phyloP scores from a whole-genome alignment of 2,329 filamentous ascomycete species.

The Daldinia eschscholtzii region DNA sequence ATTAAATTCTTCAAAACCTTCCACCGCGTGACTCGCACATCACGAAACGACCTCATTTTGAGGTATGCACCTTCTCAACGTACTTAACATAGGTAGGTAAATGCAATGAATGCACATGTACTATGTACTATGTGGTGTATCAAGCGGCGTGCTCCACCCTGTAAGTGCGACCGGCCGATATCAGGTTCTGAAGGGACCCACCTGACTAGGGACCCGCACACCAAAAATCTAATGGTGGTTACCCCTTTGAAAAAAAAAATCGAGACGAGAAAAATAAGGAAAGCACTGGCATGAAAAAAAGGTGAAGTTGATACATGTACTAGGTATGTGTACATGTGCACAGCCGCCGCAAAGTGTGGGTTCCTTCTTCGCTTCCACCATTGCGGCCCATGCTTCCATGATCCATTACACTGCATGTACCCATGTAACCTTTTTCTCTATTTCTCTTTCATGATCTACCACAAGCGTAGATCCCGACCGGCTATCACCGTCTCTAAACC shows the following conservation, averaged over 20 bases:
- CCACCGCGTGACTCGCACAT: conserved; percentile 40
- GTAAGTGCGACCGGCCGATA: conserved; percentile 39
- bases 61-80: neutral
- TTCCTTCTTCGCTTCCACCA: conserved; percentile 28
- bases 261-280: conserved; percentile 9
- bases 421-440: conserved; percentile 2
- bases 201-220: conserved; percentile 26
- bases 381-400: conserved; percentile 3
- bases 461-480: conserved; percentile 40
- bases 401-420: conserved; percentile 15
- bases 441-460: conserved; percentile 33
- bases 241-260: conserved; percentile 27
- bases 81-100: neutral
- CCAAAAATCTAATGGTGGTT: conserved; percentile 26
- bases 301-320: conserved; percentile 8
- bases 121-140: neutral
- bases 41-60: conserved; percentile 14
- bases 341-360: conserved; percentile 28
- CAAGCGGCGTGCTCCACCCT: conserved; percentile 17
- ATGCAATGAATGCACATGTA: conserved; percentile 5
- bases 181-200: conserved; percentile 35
- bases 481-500: conserved; percentile 42
- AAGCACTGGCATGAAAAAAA: conserved; percentile 6
- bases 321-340: neutral
- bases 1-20: conserved; percentile 30